These are phyloP conservation scores for Volvox carteri DNA, from an alignment of 163 green algal genomes.

Conservation along the genomic window DNA sequence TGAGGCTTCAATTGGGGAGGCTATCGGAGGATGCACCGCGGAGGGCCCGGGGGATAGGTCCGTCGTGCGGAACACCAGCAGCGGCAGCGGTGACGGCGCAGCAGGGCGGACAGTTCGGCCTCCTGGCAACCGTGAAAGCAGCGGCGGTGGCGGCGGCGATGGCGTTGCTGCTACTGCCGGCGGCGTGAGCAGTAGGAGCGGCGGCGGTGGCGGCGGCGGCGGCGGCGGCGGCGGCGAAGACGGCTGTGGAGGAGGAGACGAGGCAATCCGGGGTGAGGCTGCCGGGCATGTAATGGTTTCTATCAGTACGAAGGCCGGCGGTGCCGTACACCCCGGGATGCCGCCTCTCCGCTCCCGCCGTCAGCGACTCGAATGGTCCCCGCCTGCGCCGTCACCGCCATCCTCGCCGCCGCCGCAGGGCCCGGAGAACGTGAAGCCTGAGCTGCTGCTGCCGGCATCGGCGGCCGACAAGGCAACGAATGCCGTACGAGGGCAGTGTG, in stretches of 20 bases:
- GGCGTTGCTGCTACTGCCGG: background rate
- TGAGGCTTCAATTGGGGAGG: background rate
- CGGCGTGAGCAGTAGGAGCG: background rate
- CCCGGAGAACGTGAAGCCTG: background rate
- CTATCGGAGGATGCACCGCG: no score
- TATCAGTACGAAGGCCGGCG: background rate
- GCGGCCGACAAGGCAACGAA: background rate
- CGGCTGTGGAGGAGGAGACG: background rate
- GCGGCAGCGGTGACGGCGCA: background rate
- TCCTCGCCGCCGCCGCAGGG: background rate
- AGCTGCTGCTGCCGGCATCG: background rate
- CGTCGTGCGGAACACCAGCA: no score
- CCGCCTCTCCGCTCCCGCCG: background rate
- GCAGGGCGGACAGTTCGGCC: background rate
- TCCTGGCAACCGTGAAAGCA: background rate
- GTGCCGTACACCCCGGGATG: no score
- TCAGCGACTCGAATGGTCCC: background rate
- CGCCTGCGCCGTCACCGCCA: no score
- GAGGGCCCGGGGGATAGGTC: no score
- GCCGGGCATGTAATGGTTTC: no score
- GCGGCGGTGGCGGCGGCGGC: no score
- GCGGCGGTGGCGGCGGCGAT: background rate
- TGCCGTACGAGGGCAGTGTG: background rate
- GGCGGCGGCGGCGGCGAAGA: no score
- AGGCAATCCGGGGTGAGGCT: background rate